These are phyloP conservation scores for Halophytophthora batemanensis DNA, from an alignment of 352 stramenopile species.

Conservation along the genomic window DNA sequence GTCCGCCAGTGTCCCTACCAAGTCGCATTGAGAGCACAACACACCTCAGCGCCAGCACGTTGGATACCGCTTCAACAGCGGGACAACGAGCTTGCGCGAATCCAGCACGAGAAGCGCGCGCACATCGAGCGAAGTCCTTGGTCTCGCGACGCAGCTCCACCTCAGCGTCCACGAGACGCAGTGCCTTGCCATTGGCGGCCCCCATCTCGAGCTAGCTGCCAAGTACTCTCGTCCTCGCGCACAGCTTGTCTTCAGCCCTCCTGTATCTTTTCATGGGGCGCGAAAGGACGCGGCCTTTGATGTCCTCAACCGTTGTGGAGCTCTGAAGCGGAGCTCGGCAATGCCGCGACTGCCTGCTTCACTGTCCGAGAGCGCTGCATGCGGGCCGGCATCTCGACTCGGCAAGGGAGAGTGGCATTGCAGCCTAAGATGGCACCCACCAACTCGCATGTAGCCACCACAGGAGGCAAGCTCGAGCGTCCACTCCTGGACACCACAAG, in stretches of 20 bases:
- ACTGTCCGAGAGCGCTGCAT: not conserved
- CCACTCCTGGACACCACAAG: no score
- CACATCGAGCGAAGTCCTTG: conserved; percentile 77
- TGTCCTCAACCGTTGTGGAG: no score
- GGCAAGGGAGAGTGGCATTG: no score
- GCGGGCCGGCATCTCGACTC: not conserved
- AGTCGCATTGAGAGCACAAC: not conserved
- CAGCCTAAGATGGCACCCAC: no score
- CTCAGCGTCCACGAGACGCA: conserved; percentile 51
- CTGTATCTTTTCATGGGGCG: not conserved
- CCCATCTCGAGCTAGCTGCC: conserved; percentile 56
- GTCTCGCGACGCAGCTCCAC: conserved; percentile 72
- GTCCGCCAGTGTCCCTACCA: conserved; percentile 61
- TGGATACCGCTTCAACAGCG: not conserved
- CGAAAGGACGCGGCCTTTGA: conserved; percentile 12
- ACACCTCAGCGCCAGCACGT: not conserved
- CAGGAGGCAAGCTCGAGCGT: no score
- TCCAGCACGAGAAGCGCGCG: conserved; percentile 1
- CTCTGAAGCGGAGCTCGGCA: no score
- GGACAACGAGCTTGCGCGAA: not conserved
- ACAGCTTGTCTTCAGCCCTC: no score
- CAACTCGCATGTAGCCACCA: no score
- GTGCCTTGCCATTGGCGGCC: conserved; percentile 41
- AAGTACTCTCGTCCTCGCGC: conserved; percentile 3
- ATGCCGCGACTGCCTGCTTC: no score